Conservation (phyloP, 2,329 filamentous ascomycete species). For the Cercospora beticola region DNA sequence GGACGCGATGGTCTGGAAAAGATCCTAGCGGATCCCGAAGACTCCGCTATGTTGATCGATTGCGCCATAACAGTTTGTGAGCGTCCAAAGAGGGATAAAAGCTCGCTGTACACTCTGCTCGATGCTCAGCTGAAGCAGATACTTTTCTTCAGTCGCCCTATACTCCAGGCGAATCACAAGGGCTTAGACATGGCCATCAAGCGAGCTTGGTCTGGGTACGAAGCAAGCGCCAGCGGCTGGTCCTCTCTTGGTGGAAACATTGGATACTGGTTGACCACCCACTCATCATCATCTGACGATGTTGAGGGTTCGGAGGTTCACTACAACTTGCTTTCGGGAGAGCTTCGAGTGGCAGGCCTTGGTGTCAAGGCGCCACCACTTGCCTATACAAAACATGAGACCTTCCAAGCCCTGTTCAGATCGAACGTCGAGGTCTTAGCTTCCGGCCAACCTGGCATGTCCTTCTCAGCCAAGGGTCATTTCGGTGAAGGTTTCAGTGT, state of each 20-base stretch:
- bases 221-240: slow-evolving; percentile 1
- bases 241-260: not conserved
- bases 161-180: slow-evolving; percentile 1
- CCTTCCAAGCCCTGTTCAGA: slow-evolving; percentile 54
- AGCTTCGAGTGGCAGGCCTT: slow-evolving; percentile 51
- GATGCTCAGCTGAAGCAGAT: slow-evolving; percentile 20
- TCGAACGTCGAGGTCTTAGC: slow-evolving; percentile 54
- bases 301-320: slow-evolving; percentile 25
- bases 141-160: slow-evolving; percentile 15
- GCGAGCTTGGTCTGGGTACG: slow-evolving; percentile 43
- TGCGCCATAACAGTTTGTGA: slow-evolving; percentile 20
- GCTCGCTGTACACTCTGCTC: not conserved
- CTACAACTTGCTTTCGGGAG: slow-evolving; percentile 50
- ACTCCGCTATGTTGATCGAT: slow-evolving; percentile 24
- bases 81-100: slow-evolving; percentile 14
- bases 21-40: slow-evolving; percentile 17
- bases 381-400: slow-evolving; percentile 47
- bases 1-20: slow-evolving; percentile 21
- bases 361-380: slow-evolving; percentile 55
- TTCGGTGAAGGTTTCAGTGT: slow-evolving; percentile 10
- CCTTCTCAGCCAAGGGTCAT: slow-evolving; percentile 43
- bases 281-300: not conserved
- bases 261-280: slow-evolving; percentile 10
- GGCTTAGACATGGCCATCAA: slow-evolving; percentile 25
- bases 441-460: slow-evolving; percentile 56